Conservation (phyloP, 2,329 filamentous ascomycete species). For the Neospermospora avenae region DNA sequence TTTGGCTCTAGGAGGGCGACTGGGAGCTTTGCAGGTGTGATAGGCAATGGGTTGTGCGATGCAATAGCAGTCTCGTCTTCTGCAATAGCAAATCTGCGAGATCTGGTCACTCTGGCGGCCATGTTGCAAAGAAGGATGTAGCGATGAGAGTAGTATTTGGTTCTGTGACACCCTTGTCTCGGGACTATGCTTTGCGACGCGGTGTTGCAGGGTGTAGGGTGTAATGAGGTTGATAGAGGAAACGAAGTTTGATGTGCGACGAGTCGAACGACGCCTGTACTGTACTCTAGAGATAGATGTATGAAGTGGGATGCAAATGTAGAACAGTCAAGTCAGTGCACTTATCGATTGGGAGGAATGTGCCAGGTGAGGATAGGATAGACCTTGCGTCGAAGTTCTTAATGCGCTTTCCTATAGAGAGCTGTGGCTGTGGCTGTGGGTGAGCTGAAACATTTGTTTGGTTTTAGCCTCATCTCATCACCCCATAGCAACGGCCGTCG, state of each 20-base stretch:
- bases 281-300: conserved; percentile 26
- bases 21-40: conserved; percentile 16
- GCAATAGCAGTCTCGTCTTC: conserved; percentile 31
- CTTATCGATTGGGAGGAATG: conserved; percentile 30
- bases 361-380: not conserved
- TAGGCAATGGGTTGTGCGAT: conserved; percentile 21
- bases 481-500: conserved; percentile 20
- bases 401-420: conserved; percentile 9
- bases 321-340: conserved; percentile 24
- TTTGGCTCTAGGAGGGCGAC: conserved; percentile 20
- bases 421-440: not conserved
- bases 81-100: conserved; percentile 30
- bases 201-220: not conserved
- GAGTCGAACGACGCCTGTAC: conserved; percentile 11
- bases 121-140: conserved; percentile 16
- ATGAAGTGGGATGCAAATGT: conserved; percentile 16
- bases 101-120: conserved; percentile 34
- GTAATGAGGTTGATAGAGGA: not conserved
- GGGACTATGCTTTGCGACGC: conserved; percentile 8
- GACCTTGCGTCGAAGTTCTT: conserved; percentile 12
- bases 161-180: conserved; percentile 4
- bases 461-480: conserved; percentile 1
- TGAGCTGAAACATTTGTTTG: conserved; percentile 15
- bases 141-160: conserved; percentile 4
- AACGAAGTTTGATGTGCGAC: conserved; percentile 1